Evolutionary conservation across 768 basidiomycete genomes (phyloP), one percentile per base, ranked within the genome.

Genomic region (Trametes cinnabarina): DNA sequence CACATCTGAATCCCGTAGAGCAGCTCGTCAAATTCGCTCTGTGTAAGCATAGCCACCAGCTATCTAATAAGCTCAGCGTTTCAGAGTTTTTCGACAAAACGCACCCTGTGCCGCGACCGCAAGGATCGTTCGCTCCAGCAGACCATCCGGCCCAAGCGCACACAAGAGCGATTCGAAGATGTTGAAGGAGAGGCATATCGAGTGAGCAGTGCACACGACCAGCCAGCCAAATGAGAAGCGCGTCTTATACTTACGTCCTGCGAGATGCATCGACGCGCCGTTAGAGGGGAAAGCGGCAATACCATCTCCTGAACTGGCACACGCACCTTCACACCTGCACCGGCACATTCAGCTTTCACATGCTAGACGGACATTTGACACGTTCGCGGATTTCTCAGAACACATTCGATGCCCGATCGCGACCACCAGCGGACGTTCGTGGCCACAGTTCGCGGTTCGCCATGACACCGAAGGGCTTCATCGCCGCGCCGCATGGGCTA

Each of bases 21-120:
- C 60, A 61, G 1, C 46, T 53, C 17, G 60, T 56, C 34, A 48
- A 14, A 42, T 57, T 61, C 41, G 60, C 26, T 14, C 60, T 61
- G 55, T 3, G 30, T 10, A n/a, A 15, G 32, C 44, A 39, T 17
- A 37, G 32, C 25, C 39, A 32, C 49, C 40, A n/a, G 22, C 43
- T 37, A 34, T 39, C 52, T 30, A 15, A 14, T 34, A 35, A 30
- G 25, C 14, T 32, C 8, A 19, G 1, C 9, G 7, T 23, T 5
- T 7, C n/a, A 28, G 14, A 6, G 2, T 11, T 14, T 2, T 20
- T 12, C 20, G 20, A n/a, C 30, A 4, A 8, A 3, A 47, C 59
- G 51, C 25, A 56, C 59, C 59, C 54, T 22, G 42, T 28, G 23
- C 59, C 53, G 14, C 35, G 48, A 23, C 17, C 48, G 51, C 55